A percentile compares a stretch with the other conserved stretches of the same genome.
Evolutionary conservation across 176 grass and related monocot genomes (phyloP).

Genomic region (Oropetium thomaeum): DNA sequence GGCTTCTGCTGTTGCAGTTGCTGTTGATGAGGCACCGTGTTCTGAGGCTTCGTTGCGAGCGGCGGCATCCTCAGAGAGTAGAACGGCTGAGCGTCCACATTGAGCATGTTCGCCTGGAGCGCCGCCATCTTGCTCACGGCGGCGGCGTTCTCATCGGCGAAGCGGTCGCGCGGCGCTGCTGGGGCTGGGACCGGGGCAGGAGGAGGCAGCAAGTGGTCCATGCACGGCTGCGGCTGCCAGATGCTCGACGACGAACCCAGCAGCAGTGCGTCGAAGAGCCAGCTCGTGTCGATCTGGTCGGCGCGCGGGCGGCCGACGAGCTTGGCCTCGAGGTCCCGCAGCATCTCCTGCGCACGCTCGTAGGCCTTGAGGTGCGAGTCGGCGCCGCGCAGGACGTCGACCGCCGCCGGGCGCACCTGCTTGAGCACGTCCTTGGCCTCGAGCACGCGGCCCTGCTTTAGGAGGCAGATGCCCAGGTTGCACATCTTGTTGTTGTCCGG

Average conservation of each 20-base stretch:
- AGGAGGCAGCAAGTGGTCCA: constrained; percentile 51
- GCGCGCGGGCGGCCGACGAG: constrained; percentile 39
- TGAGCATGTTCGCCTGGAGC: constrained; percentile 47
- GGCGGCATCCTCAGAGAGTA: constrained; percentile 57
- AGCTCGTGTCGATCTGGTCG: constrained; percentile 43
- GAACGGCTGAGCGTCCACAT: constrained; percentile 78
- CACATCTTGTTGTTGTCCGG: constrained; percentile 99
- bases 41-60: constrained; percentile 30
- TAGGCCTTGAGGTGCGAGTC: constrained; percentile 97
- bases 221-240: constrained; percentile 93
- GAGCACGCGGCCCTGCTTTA: constrained; percentile 79
- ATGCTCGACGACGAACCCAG: constrained; percentile 66
- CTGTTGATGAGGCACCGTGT: not conserved
- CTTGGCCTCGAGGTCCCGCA: constrained; percentile 80
- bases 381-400: constrained; percentile 70
- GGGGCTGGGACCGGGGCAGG: constrained; percentile 4
- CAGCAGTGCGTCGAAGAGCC: constrained; percentile 80
- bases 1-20: constrained; percentile 20
- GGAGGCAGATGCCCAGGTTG: constrained; percentile 93
- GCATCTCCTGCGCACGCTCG: constrained; percentile 92
- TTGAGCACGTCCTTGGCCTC: constrained; percentile 96
- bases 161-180: constrained; percentile 29
- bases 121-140: constrained; percentile 15
- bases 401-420: constrained; percentile 65
- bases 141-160: constrained; percentile 62